Percentiles rank a stretch among this genome's conserved stretches.
phyloP scores from a whole-genome alignment of 2,329 filamentous ascomycete species.

The Fusarium phyllophilum region DNA sequence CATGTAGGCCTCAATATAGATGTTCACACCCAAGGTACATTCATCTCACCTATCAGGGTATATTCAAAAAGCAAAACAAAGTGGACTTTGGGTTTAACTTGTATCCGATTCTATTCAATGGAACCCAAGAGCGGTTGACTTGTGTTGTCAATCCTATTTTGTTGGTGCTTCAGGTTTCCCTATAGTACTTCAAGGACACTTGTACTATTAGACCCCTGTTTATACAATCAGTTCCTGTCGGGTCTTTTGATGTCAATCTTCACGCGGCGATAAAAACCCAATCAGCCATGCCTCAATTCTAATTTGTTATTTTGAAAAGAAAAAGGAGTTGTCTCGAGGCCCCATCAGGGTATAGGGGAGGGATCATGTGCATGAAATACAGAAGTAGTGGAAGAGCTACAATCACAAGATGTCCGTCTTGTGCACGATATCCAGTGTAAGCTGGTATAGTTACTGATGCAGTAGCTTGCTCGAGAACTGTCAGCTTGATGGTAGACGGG shows the following conservation, averaged over 20 bases:
- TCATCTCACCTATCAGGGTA: background rate
- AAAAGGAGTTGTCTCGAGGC: background rate
- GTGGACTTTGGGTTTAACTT: too few species aligned
- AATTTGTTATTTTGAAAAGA: background rate
- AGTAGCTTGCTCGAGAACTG: background rate
- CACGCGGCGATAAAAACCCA: background rate
- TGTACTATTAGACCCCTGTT: background rate
- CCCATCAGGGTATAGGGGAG: slow-evolving; percentile 6
- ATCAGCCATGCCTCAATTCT: background rate
- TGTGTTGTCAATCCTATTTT: background rate
- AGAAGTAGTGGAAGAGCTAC: slow-evolving; percentile 12
- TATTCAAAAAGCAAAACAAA: background rate
- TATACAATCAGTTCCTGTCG: background rate
- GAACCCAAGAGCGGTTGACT: background rate
- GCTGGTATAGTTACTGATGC: background rate
- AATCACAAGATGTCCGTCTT: slow-evolving; percentile 17
- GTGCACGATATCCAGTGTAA: background rate
- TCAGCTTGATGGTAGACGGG: background rate
- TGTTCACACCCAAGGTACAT: background rate
- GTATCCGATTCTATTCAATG: background rate
- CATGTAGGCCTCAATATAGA: slow-evolving; percentile 1
- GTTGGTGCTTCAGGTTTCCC: background rate
- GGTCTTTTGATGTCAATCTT: background rate
- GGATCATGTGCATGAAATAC: slow-evolving; percentile 18
- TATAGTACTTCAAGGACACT: background rate